Percentiles rank a stretch among this genome's conserved stretches.
phyloP scores from a whole-genome alignment of 2,329 filamentous ascomycete genomes.

The Scleromitrula shiraiana region DNA sequence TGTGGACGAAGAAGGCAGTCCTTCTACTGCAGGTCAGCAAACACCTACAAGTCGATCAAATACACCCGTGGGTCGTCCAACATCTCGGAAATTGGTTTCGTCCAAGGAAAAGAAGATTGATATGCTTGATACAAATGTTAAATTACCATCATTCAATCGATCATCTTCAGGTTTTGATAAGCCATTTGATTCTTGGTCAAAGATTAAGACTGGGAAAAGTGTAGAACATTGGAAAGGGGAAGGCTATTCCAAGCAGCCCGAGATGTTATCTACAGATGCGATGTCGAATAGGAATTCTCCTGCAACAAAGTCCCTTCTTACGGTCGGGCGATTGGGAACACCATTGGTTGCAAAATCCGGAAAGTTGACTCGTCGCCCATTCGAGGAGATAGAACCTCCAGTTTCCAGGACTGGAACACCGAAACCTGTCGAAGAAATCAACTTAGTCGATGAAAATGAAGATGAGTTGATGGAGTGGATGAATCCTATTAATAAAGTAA shows the following conservation, averaged over 20 bases:
- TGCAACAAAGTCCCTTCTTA: no score
- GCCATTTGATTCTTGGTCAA: slow-evolving; percentile 33
- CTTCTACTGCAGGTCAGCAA: not conserved
- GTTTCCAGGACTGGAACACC: not conserved
- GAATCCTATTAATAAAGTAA: slow-evolving; percentile 50
- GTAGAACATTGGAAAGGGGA: no score
- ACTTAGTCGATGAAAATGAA: slow-evolving; percentile 23
- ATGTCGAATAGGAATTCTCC: not conserved
- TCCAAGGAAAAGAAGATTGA: slow-evolving; percentile 2
- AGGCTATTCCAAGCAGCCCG: not conserved
- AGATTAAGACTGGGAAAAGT: slow-evolving; percentile 30
- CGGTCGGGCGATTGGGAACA: not conserved
- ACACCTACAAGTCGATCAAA: not conserved
- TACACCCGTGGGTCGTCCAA: not conserved
- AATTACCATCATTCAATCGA: slow-evolving; percentile 20
- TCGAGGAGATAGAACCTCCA: slow-evolving; percentile 29
- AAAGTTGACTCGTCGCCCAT: slow-evolving; percentile 38
- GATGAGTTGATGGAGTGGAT: slow-evolving; percentile 44
- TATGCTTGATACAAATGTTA: slow-evolving; percentile 18
- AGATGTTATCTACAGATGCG: not conserved
- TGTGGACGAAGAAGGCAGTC: not conserved
- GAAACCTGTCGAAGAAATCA: not conserved
- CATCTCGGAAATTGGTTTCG: no score
- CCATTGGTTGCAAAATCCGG: slow-evolving; percentile 36
- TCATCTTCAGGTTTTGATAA: slow-evolving; percentile 18